These are phyloP conservation scores for Colletotrichum sp. DNA, from an alignment of 2,329 filamentous ascomycete genomes.

Conservation along the genomic window DNA sequence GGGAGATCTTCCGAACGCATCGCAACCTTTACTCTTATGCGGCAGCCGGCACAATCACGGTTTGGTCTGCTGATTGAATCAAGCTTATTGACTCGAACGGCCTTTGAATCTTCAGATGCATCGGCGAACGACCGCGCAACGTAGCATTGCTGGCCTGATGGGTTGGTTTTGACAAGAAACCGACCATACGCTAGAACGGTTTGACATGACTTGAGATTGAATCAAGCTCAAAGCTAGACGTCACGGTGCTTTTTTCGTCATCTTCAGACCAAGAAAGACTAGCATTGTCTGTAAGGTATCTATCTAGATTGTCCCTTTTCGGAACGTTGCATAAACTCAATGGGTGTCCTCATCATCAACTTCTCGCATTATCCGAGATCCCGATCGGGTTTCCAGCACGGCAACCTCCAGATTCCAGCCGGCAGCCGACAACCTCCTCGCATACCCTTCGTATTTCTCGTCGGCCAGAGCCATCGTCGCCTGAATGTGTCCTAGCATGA, in stretches of 20 bases:
- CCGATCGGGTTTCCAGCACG: conserved; percentile 9
- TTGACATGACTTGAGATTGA: background rate
- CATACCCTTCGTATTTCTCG: conserved; percentile 2
- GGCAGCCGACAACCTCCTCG: background rate
- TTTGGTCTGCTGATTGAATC: background rate
- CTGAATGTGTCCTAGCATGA: conserved; percentile 1
- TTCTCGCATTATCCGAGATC: conserved; percentile 9
- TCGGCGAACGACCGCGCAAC: background rate
- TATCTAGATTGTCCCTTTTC: background rate
- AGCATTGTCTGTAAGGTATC: background rate
- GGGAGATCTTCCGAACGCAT: background rate
- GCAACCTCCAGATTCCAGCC: conserved; percentile 14
- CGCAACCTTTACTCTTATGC: background rate
- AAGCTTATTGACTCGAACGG: background rate
- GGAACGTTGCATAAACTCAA: background rate
- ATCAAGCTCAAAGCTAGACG: background rate
- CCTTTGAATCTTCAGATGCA: background rate
- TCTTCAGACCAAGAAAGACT: background rate
- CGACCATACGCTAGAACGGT: background rate
- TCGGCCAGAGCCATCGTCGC: background rate
- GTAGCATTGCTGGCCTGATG: background rate
- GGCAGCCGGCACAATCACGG: background rate
- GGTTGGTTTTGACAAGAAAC: background rate
- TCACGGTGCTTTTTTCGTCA: background rate
- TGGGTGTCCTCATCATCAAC: background rate